Conservation (phyloP, 805 yeast genomes). For the Naumovozyma baii region DNA sequence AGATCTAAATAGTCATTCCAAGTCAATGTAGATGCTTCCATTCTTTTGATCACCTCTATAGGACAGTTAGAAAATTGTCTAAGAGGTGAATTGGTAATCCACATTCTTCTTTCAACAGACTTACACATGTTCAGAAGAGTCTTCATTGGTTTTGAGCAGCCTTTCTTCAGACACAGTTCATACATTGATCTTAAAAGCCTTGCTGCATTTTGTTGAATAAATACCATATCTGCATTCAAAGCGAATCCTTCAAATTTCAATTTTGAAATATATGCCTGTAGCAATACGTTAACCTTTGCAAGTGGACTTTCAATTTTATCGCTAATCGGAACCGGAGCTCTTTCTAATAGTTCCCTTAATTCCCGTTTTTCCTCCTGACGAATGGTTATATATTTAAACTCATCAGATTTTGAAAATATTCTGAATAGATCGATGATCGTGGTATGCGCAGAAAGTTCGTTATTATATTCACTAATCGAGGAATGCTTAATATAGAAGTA, state of each 20-base stretch:
- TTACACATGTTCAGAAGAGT: constrained; percentile 56
- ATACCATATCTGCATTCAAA: constrained; percentile 84
- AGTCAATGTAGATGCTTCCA: constrained; percentile 75
- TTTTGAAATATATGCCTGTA: constrained; percentile 81
- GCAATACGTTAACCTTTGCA: constrained; percentile 67
- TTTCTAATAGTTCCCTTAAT: constrained; percentile 53
- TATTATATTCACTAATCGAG: constrained; percentile 61
- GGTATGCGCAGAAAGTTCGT: constrained; percentile 52
- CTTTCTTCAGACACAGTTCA: constrained; percentile 61
- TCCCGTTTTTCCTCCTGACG: constrained; percentile 81
- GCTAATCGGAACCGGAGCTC: constrained; percentile 78
- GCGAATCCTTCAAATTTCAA: constrained; percentile 80
- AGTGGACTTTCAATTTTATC: constrained; percentile 60
- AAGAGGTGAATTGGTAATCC: constrained; percentile 80
- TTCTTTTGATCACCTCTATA: constrained; percentile 52
- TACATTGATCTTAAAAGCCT: constrained; percentile 76
- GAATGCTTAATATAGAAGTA: constrained; percentile 70
- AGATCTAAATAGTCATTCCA: constrained; percentile 68
- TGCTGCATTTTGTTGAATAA: constrained; percentile 87
- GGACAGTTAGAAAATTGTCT: constrained; percentile 76
- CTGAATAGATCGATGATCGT: constrained; percentile 66
- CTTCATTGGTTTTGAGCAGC: constrained; percentile 61
- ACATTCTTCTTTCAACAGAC: constrained; percentile 70
- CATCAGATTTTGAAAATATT: constrained; percentile 72
- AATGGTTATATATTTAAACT: constrained; percentile 74